Evolutionary conservation across 169 alveolate genomes (phyloP), one percentile per base, ranked within the genome.

Genomic region (Eimeria acervulina): DNA sequence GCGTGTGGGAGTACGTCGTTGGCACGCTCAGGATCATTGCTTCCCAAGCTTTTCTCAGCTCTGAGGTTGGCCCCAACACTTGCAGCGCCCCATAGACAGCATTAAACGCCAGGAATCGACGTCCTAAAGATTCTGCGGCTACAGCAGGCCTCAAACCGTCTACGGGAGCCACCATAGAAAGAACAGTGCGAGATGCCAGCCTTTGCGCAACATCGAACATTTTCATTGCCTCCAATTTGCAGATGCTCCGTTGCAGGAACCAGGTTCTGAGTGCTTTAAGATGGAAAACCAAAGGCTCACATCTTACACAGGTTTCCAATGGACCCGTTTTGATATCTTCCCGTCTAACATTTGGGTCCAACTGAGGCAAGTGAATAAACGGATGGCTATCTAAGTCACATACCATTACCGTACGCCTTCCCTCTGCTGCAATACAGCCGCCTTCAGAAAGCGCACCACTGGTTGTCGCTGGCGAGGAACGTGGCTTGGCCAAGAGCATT

Each of bases 51-150:
- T 38, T 0, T 23, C n/a, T 42, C 26, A 76, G 87, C 87, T 40
- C 40, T 76, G 59, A 19, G 4, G 4, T 42, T 6, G 21, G 7
- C 59, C 87, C 61, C 38, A 76, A 1, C 87, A 40, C 87, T 0
- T n/a, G 52, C 61, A 76, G 26, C 19, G n/a, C 87, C 40, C 26
- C 31, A 40, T 76, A 40, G 38, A 76, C 0, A 10, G 87, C 87
- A 40, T 40, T 76, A 38, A 76, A 76, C 19, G 23, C 87, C 87
- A 76, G n/a, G 36, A 76, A 76, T 2, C 87, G 87, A 40, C 87
- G 87, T 23, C 87, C 87, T 17, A 76, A 42, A 36, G 87, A 38
- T 76, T 42, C 59, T 26, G 21, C 87, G 36, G 87, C 87, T 40
- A 13, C 44, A 76, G 87, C 38, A 12, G 87, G 87, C 87, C 15